phyloP scores from a whole-genome alignment of 2,329 filamentous ascomycete genomes.

The Westerdykella aurantiaca region DNA sequence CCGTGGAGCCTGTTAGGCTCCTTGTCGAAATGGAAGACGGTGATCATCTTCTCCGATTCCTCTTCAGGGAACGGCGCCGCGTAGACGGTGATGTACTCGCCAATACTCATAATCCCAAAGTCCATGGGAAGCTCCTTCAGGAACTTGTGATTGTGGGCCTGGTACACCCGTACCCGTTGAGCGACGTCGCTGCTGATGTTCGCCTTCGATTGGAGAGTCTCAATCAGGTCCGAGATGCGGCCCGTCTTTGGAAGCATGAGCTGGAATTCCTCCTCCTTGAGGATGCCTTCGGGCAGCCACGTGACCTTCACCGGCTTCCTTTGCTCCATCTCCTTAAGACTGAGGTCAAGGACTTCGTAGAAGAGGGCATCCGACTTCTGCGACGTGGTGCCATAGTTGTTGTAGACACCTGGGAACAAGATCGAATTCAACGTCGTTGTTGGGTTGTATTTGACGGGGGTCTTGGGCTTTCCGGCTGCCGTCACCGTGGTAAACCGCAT shows the following conservation, averaged over 20 bases:
- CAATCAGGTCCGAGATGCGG: constrained; percentile 70
- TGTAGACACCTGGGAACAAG: constrained; percentile 63
- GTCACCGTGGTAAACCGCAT: constrained; percentile 88
- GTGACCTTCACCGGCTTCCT: constrained; percentile 81
- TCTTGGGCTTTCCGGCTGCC: constrained; percentile 70
- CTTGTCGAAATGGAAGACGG: constrained; percentile 87
- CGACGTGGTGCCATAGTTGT: constrained; percentile 60
- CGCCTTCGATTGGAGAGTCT: constrained; percentile 71
- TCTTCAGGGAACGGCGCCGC: constrained; percentile 76
- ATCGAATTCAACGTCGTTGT: constrained; percentile 72
- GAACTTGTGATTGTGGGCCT: constrained; percentile 75
- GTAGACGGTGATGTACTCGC: constrained; percentile 77
- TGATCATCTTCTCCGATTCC: constrained; percentile 61
- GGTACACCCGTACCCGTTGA: constrained; percentile 71
- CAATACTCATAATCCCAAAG: constrained; percentile 71
- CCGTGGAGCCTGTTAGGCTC: constrained; percentile 81
- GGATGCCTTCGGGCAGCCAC: constrained; percentile 83
- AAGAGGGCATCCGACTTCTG: constrained; percentile 75
- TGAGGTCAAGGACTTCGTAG: constrained; percentile 93
- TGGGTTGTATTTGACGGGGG: constrained; percentile 65
- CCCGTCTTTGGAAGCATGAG: constrained; percentile 85
- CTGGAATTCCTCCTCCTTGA: constrained; percentile 81
- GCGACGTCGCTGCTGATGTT: constrained; percentile 71
- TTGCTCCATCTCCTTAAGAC: constrained; percentile 83
- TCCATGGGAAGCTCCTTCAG: constrained; percentile 69